These are phyloP conservation scores for Pulveroboletus sp. DNA, from an alignment of 768 basidiomycete genomes.

Conservation along the genomic window DNA sequence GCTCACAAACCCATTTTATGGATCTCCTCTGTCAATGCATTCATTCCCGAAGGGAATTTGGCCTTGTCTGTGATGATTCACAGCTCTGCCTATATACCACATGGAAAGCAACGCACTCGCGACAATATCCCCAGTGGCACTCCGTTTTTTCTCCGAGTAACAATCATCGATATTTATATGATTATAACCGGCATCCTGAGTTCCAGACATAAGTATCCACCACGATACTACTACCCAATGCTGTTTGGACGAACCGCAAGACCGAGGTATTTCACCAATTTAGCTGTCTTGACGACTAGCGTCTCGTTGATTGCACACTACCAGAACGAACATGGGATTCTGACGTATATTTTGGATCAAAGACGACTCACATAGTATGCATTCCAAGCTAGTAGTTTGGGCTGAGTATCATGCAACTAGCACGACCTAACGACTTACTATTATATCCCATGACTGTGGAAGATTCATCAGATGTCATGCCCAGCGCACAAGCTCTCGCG, in stretches of 20 bases:
- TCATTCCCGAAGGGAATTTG: conserved; percentile 58
- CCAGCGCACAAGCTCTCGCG: background rate
- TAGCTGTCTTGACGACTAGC: conserved; percentile 46
- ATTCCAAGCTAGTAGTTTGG: conserved; percentile 52
- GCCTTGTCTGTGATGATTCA: conserved; percentile 35
- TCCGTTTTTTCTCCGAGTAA: conserved; percentile 56
- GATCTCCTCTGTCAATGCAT: conserved; percentile 48
- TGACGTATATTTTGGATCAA: background rate
- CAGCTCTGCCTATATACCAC: background rate
- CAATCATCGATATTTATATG: conserved; percentile 63
- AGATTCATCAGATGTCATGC: background rate
- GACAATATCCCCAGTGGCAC: conserved; percentile 47
- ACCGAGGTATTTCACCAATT: conserved; percentile 47
- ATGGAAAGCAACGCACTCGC: conserved; percentile 35
- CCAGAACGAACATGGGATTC: background rate
- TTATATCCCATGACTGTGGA: conserved; percentile 57
- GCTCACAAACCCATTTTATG: conserved; percentile 55
- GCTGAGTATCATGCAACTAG: conserved; percentile 3
- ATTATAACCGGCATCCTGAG: conserved; percentile 53
- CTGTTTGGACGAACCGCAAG: conserved; percentile 38
- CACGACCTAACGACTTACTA: conserved; percentile 36
- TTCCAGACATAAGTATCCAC: background rate
- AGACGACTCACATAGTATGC: conserved; percentile 49
- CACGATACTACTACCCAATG: background rate
- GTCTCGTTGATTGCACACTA: conserved; percentile 58